Evolutionary conservation across 164 flowering plant genomes (phyloP).

Genomic region (Brasenia schreberi): DNA sequence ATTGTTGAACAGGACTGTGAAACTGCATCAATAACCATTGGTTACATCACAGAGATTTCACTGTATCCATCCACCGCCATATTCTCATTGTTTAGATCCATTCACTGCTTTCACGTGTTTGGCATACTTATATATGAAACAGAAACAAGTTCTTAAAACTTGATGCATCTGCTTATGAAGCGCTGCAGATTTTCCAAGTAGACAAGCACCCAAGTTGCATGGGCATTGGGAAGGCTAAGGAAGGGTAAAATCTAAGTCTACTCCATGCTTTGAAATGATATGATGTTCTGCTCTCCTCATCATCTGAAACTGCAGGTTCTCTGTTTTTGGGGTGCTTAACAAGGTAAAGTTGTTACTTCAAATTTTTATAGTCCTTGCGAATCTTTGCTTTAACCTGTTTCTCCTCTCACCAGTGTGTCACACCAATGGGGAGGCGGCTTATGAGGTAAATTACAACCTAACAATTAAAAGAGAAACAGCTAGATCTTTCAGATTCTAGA

Average conservation of each 20-base stretch:
- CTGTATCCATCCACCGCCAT: conserved; percentile 55
- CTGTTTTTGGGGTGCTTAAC: conserved; percentile 96
- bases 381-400: conserved; percentile 12
- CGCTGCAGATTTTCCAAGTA: conserved; percentile 83
- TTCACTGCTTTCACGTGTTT: no score
- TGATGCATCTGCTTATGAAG: conserved; percentile 86
- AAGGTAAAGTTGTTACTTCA: conserved; percentile 36
- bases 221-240: conserved; percentile 99
- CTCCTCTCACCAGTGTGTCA: conserved; percentile 56
- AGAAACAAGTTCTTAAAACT: conserved; percentile 93
- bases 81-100: no score
- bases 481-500: no score
- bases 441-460: conserved; percentile 43
- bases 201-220: conserved; percentile 99
- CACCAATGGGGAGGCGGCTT: conserved; percentile 85
- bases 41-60: conserved; percentile 62
- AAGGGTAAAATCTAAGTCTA: conserved; percentile 43
- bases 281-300: background rate
- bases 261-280: background rate
- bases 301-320: conserved; percentile 52
- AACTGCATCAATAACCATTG: conserved; percentile 62
- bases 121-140: conserved; percentile 23
- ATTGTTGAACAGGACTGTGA: conserved; percentile 80
- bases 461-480: background rate
- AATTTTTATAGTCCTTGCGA: background rate